Evolutionary conservation across 2,329 filamentous ascomycete genomes (phyloP).

Genomic region (Venturia nashicola): DNA sequence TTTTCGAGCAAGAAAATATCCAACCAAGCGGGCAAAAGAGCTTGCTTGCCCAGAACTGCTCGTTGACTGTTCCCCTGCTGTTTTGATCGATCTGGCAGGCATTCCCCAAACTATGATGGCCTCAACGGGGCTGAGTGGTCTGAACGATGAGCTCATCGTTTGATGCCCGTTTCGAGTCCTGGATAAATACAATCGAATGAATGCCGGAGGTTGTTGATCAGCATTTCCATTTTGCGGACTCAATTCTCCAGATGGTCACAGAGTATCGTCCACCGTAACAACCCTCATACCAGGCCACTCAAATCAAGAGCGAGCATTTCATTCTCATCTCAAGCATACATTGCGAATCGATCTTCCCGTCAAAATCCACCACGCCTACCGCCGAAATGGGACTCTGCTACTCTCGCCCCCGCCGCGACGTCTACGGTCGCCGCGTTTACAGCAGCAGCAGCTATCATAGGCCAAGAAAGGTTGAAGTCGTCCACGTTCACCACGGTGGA

Average conservation of each 20-base stretch:
- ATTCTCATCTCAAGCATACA: background rate
- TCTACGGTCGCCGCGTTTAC: background rate
- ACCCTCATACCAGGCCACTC: background rate
- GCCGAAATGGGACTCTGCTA: background rate
- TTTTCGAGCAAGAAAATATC: too few species aligned
- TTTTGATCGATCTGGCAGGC: background rate
- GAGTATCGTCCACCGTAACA: background rate
- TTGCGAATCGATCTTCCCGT: background rate
- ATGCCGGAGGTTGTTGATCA: background rate
- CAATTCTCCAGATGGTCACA: background rate
- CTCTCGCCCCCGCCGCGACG: background rate
- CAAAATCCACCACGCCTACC: background rate
- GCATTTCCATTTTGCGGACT: background rate
- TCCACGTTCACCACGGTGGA: background rate
- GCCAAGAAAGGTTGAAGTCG: background rate
- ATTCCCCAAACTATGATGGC: background rate
- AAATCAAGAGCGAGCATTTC: background rate
- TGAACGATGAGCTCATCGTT: background rate
- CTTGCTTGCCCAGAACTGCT: background rate
- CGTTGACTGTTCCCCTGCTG: background rate
- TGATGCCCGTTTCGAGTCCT: background rate
- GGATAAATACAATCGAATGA: background rate
- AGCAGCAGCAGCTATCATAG: background rate
- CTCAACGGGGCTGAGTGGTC: background rate
- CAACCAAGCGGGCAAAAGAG: background rate